Percentiles rank a stretch among this genome's conserved stretches.
Conservation (phyloP, 495 filamentous ascomycete species). For the Penicillium verhagenii region DNA sequence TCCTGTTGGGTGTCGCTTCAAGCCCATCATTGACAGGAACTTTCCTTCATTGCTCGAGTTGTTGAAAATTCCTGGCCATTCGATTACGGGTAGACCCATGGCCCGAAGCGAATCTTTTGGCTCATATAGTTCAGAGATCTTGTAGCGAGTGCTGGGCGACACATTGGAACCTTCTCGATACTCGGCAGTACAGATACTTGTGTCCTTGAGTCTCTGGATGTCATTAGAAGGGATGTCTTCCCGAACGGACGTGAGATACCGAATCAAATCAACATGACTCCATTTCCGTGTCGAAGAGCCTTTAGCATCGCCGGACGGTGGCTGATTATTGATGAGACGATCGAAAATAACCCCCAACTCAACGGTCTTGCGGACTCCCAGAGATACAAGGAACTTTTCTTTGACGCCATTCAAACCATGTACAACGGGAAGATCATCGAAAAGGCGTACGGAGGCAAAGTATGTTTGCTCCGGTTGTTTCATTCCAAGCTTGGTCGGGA, state of each 20-base stretch:
- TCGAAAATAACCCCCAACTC: conserved; percentile 92
- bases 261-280: conserved; percentile 93
- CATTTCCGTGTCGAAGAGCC: conserved; percentile 55
- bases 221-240: conserved; percentile 87
- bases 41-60: conserved; percentile 63
- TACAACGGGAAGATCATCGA: conserved; percentile 86
- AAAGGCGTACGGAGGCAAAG: conserved; percentile 88
- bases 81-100: conserved; percentile 73
- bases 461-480: conserved; percentile 82
- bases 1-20: conserved; percentile 66
- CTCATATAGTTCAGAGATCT: conserved; percentile 80
- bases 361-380: conserved; percentile 81
- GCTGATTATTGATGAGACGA: conserved; percentile 63
- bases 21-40: conserved; percentile 69
- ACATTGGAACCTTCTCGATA: conserved; percentile 23
- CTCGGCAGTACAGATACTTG: conserved; percentile 82
- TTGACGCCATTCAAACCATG: conserved; percentile 73
- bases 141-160: conserved; percentile 60
- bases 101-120: conserved; percentile 68
- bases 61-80: conserved; percentile 74
- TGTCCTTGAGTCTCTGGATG: conserved; percentile 71
- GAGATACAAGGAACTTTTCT: conserved; percentile 77
- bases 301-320: conserved; percentile 42
- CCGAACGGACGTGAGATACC: conserved; percentile 84
- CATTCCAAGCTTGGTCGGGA: conserved; percentile 93